phyloP scores from a whole-genome alignment of 495 filamentous ascomycete species.

The Lineolata rhizophorae region DNA sequence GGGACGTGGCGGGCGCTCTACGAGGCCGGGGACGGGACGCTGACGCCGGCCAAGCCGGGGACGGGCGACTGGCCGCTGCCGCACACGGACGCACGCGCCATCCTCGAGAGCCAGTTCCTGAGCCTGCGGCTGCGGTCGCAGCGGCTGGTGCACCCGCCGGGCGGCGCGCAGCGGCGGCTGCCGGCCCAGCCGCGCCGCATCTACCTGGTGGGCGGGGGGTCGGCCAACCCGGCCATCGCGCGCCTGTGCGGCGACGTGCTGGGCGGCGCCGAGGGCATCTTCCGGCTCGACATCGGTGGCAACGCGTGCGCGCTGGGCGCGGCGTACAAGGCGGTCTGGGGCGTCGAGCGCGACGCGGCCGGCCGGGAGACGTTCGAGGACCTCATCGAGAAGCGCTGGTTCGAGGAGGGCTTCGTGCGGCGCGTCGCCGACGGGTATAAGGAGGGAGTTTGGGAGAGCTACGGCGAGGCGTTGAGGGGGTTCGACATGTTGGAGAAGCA shows the following conservation, averaged over 20 bases:
- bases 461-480: constrained; percentile 51
- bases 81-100: constrained; percentile 55
- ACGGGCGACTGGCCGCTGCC: constrained; percentile 25
- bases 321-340: constrained; percentile 96
- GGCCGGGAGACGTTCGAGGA: constrained; percentile 65
- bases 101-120: constrained; percentile 84
- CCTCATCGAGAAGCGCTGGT: constrained; percentile 62
- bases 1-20: constrained; percentile 74
- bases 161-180: constrained; percentile 20
- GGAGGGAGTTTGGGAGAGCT: constrained; percentile 45
- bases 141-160: constrained; percentile 33
- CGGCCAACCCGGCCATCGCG: constrained; percentile 69
- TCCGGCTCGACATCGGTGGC: constrained; percentile 78
- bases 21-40: constrained; percentile 16
- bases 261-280: constrained; percentile 74
- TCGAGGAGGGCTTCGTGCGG: constrained; percentile 58
- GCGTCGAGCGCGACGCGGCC: constrained; percentile 45
- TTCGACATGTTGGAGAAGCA: constrained; percentile 60
- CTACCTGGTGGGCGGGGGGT: constrained; percentile 86
- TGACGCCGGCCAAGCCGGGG: neutral
- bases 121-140: constrained; percentile 69
- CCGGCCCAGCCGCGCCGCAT: constrained; percentile 72
- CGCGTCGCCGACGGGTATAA: constrained; percentile 69
- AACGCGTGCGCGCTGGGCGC: constrained; percentile 89
- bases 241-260: constrained; percentile 64